Conservation (phyloP, 2,329 filamentous ascomycete genomes). For the Cytospora chrysosperma region DNA sequence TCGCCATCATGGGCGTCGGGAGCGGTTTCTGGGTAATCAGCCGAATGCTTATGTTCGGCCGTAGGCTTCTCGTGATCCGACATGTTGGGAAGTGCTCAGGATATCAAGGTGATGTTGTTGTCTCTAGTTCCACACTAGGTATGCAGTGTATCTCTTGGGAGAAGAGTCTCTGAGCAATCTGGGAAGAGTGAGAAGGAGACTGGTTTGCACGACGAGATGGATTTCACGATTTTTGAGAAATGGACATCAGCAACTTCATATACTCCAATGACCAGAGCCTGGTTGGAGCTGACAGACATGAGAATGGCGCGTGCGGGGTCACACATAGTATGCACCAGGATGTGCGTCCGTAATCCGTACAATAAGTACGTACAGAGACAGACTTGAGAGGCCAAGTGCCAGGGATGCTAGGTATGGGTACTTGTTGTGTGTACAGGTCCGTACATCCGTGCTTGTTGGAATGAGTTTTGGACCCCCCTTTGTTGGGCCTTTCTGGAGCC, state of each 20-base stretch:
- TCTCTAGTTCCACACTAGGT: background rate
- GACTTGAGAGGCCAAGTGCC: background rate
- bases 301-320: too few species aligned
- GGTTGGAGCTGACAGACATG: background rate
- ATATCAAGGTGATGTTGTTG: background rate
- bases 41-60: background rate
- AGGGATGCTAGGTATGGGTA: background rate
- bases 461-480: background rate
- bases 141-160: background rate
- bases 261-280: background rate
- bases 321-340: conserved; percentile 1
- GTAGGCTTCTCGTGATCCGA: conserved; percentile 22
- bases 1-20: conserved; percentile 25
- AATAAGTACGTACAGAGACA: background rate
- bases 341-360: conserved; percentile 3
- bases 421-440: background rate
- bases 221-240: background rate
- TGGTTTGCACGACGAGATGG: background rate
- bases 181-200: background rate
- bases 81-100: background rate
- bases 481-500: background rate
- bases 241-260: conserved; percentile 1
- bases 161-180: background rate
- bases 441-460: background rate
- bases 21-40: background rate